Percentiles rank a stretch among this genome's conserved stretches.
Evolutionary conservation across 306 rosid genomes (phyloP).

Genomic region (Cucurbita ficifolia): DNA sequence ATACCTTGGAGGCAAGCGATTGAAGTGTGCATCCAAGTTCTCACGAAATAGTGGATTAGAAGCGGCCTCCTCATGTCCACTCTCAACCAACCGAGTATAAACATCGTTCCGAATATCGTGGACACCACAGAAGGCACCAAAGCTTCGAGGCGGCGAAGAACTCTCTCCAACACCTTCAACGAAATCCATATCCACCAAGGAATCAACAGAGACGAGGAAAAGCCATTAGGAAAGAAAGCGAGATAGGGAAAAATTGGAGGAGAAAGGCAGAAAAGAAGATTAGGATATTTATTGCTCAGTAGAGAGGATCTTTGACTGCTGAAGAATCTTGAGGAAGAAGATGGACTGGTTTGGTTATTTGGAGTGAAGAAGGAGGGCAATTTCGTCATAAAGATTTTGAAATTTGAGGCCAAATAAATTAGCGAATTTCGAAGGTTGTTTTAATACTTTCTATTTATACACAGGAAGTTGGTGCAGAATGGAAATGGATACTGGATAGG

Average conservation of each 20-base stretch:
- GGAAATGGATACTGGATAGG: background rate
- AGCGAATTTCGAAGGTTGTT: background rate
- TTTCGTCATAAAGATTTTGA: background rate
- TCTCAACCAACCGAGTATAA: constrained; percentile 57
- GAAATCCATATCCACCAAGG: constrained; percentile 50
- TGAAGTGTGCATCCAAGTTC: constrained; percentile 80
- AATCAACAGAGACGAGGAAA: background rate
- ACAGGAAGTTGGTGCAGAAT: background rate
- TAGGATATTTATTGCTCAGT: constrained; percentile 10
- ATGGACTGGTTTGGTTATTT: constrained; percentile 4
- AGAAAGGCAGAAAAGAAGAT: background rate
- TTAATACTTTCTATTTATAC: background rate
- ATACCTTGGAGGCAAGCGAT: constrained; percentile 87
- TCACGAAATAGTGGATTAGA: constrained; percentile 65
- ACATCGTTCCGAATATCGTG: constrained; percentile 69
- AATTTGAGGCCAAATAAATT: background rate
- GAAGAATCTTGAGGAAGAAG: constrained; percentile 15
- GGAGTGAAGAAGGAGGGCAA: constrained; percentile 9
- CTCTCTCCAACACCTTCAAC: constrained; percentile 95
- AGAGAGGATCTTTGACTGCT: constrained; percentile 28
- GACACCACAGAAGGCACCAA: constrained; percentile 40
- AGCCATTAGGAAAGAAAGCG: constrained; percentile 10
- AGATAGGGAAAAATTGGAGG: background rate
- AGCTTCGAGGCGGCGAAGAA: constrained; percentile 77
- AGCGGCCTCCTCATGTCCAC: constrained; percentile 44